Conservation (phyloP, 164 flowering plant species). For the Umbilicus rupestris region DNA sequence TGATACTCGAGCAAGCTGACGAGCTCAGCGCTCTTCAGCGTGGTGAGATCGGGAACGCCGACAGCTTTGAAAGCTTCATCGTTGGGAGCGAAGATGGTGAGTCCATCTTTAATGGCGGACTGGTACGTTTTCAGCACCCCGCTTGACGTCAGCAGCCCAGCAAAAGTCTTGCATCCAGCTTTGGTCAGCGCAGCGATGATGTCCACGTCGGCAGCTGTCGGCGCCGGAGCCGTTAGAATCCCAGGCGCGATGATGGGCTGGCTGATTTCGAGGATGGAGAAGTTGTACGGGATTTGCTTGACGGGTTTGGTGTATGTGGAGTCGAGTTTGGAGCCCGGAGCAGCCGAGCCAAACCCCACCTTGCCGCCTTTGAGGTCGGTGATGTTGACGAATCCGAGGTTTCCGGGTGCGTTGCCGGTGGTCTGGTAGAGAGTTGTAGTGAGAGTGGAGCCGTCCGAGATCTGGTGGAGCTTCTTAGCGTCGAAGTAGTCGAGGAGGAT, state of each 20-base stretch:
- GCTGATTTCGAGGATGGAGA: constrained; percentile 63
- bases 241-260: constrained; percentile 64
- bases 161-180: constrained; percentile 84
- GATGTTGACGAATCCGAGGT: constrained; percentile 76
- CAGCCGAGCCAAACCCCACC: constrained; percentile 81
- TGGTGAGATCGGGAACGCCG: constrained; percentile 55
- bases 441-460: constrained; percentile 65
- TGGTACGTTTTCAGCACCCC: constrained; percentile 64
- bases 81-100: constrained; percentile 76
- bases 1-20: constrained; percentile 65
- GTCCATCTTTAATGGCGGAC: constrained; percentile 44
- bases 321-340: constrained; percentile 59
- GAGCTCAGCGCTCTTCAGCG: constrained; percentile 52
- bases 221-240: constrained; percentile 52
- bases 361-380: constrained; percentile 80
- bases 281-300: constrained; percentile 58
- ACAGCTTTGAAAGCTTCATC: constrained; percentile 71
- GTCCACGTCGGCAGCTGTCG: constrained; percentile 44
- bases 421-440: constrained; percentile 90
- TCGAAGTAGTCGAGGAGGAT: constrained; percentile 76
- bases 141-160: constrained; percentile 28
- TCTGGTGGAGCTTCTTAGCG: constrained; percentile 57
- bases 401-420: constrained; percentile 67
- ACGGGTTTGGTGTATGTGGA: constrained; percentile 54
- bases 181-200: constrained; percentile 59